Evolutionary conservation across 1,284 basidiomycete species (phyloP), one percentile per base, ranked within the genome.

Genomic region (Chalciporus piperatoides): DNA sequence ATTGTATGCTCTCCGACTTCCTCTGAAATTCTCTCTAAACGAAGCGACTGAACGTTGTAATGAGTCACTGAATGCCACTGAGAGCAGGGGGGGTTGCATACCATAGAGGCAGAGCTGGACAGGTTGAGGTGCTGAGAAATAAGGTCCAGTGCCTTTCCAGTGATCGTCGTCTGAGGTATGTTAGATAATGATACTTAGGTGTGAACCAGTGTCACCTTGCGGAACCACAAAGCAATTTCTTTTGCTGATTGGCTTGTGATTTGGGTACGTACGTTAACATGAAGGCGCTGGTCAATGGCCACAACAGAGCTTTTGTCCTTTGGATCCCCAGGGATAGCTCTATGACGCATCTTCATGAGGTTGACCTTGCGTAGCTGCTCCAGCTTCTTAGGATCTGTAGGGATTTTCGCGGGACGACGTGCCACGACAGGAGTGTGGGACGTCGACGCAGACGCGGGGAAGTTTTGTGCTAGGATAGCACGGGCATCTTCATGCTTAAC

Each of bases 291-390:
- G 33, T 77, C 73, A 21, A 78, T 55, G 23, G 79, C 69, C 4
- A 81, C 67, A 17, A 68, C 64, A 14, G 71, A 66, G 2, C 62
- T 48, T 45, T 70, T 75, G 58, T 82, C 79, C 58, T 74, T 80
- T 10, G 76, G 72, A 57, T 90, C 82, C 3, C 71, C 80, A 6
- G 87, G 78, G 35, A 70, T 57, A 10, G 88, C 88, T 43, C 71
- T 74, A 61, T 86, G 86, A 44, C 82, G 79, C 76, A 90, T 78
- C 60, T 81, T 86, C 77, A 90, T 86, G 7, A 82, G 59, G 58
- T 82, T 77, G 10, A 89, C 65, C 58, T 80, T 80, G 46, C 74
- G 71, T 44, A 75, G 64, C 56, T 81, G 78, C 0, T 75, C 78
- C 12, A 76, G 61, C 57, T 82, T 84, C 54, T 70, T 74, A 6